Base-by-base conservation (phyloP, 352 stramenopile species). In the Pythium coloratum region DNA sequence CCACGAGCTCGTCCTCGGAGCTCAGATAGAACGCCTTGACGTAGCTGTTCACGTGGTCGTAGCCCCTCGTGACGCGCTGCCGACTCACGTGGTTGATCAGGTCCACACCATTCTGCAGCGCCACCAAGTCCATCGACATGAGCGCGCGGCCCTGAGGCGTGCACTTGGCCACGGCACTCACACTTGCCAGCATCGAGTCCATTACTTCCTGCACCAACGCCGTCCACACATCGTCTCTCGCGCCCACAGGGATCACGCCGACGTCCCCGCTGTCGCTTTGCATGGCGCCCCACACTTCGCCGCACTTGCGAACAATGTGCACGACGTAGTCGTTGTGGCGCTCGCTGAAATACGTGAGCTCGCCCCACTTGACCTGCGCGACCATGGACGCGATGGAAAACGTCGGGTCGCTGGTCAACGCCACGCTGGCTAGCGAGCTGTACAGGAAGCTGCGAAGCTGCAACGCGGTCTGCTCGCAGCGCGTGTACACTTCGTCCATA, bases 111-210 rank as follows among this genome's bases (percentile, higher is more conserved):
- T 90, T 84, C 80, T 94, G 76, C 7, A 99, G 77, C 24, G 94
- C 89, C 42, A 95, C 83, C 55, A 99, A 73, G 69, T 99, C 97
- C 82, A 99, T 97, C 51, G 91, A 95, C 97, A 99, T 99, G 28
- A 98, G 81, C 6, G 97, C 93, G 53, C 96, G 82, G 3, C 97
- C 97, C 76, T 99, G 97, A 2, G 92, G 96, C 6, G 92, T 98
- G 70, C 96, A 98, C 62, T 84, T 90, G 26, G 76, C 18, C 13
- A 98, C 80, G n/a, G 81, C 82, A 0, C 91, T 87, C 67, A 98
- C 98, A 1, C 90, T 94, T 33, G 96, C 87, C 13, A 99, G 67
- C 28, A 99, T 74, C 32, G 90, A 78, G 70, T 97, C 86, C 76
- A 98, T 89, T n/a, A 92, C 84, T 6, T 76, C 77, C 46, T 96